Percentiles rank a stretch among this genome's conserved stretches.
Evolutionary conservation across 441 rosid genomes (phyloP).

Genomic region (Jatropha podagrica): DNA sequence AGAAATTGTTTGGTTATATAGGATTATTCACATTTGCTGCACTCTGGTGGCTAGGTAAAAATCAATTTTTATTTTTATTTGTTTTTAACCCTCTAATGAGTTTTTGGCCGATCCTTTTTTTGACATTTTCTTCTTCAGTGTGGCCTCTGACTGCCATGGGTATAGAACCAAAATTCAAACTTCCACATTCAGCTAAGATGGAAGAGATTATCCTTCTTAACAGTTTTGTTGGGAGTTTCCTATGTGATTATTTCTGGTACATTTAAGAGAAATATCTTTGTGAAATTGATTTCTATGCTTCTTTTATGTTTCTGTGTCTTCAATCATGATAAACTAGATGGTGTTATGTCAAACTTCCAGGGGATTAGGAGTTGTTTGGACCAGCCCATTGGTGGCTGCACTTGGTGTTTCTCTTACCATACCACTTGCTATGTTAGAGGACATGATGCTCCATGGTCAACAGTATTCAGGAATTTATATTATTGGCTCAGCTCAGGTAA

Average conservation of each 20-base stretch:
- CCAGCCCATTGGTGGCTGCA: slow-evolving; percentile 69
- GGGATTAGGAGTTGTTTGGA: slow-evolving; percentile 72
- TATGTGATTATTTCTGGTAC: slow-evolving; percentile 49
- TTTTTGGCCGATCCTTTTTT: not conserved
- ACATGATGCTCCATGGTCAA: slow-evolving; percentile 67
- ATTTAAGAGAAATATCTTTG: too few species aligned
- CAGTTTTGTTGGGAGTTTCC: slow-evolving; percentile 40
- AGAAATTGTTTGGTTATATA: slow-evolving; percentile 44
- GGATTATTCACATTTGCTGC: slow-evolving; percentile 37
- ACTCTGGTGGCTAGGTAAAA: slow-evolving; percentile 56
- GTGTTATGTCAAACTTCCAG: slow-evolving; percentile 19
- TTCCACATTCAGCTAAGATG: slow-evolving; percentile 38
- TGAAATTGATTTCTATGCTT: not conserved
- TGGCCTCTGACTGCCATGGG: slow-evolving; percentile 48
- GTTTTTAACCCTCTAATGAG: not conserved
- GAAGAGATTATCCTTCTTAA: slow-evolving; percentile 32
- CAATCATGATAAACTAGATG: not conserved
- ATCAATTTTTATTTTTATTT: not conserved
- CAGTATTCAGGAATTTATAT: slow-evolving; percentile 60
- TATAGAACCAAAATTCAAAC: slow-evolving; percentile 40
- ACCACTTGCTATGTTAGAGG: slow-evolving; percentile 73
- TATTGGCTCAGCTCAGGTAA: slow-evolving; percentile 65
- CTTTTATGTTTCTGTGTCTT: not conserved
- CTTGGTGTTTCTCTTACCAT: slow-evolving; percentile 71
- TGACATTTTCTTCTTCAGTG: slow-evolving; percentile 25